Conservation (phyloP, 306 rosid genomes). For the Acacia confusa region DNA sequence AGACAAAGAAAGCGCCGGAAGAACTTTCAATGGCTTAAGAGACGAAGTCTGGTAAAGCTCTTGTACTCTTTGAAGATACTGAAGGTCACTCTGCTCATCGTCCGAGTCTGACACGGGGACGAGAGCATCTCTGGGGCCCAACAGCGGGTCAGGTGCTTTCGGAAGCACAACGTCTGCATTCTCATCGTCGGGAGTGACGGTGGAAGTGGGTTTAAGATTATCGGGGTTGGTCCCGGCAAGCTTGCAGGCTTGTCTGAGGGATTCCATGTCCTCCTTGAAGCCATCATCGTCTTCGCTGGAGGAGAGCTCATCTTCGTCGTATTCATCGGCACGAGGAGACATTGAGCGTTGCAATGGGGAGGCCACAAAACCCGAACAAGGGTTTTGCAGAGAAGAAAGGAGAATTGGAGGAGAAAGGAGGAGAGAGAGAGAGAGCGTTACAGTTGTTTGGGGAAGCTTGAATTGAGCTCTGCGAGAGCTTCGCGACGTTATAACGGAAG, state of each 20-base stretch:
- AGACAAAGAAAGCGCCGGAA: slow-evolving; percentile 40
- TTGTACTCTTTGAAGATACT: slow-evolving; percentile 50
- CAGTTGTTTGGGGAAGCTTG: not conserved
- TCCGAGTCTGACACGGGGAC: slow-evolving; percentile 17
- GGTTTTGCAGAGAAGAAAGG: not conserved
- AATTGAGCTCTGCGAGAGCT: not conserved
- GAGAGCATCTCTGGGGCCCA: slow-evolving; percentile 27
- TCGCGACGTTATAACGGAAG: not conserved
- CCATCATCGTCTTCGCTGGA: slow-evolving; percentile 43
- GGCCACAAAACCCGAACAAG: not conserved
- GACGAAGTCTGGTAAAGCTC: slow-evolving; percentile 46
- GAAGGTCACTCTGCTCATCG: slow-evolving; percentile 39
- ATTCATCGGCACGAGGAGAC: slow-evolving; percentile 41
- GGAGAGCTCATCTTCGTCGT: slow-evolving; percentile 32
- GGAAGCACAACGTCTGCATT: not conserved
- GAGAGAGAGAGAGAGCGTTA: not conserved
- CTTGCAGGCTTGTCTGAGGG: slow-evolving; percentile 66
- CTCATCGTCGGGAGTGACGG: not conserved
- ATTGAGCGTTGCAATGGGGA: slow-evolving; percentile 23
- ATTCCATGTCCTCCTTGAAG: slow-evolving; percentile 67
- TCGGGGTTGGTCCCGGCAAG: slow-evolving; percentile 36
- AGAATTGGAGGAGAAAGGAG: not conserved
- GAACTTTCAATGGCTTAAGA: slow-evolving; percentile 33
- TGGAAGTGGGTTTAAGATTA: not conserved
- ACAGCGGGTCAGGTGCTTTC: slow-evolving; percentile 27